phyloP scores from a whole-genome alignment of 2,329 filamentous ascomycete species.

The Nannizziopsis arthrosporioides region DNA sequence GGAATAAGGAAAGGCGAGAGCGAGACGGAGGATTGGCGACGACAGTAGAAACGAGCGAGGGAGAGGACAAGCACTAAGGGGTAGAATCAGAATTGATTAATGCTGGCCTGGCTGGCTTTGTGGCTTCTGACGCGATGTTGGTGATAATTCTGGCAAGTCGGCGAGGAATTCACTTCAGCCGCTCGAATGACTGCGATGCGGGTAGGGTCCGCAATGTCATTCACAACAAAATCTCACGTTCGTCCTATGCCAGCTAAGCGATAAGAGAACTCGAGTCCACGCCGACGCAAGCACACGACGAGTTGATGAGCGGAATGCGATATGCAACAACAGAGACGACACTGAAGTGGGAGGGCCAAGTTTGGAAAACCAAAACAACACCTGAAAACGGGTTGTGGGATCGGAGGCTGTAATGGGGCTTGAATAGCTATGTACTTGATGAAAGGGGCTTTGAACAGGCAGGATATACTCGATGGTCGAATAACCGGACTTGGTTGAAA shows the following conservation, averaged over 20 bases:
- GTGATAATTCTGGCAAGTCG: neutral
- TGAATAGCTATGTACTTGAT: neutral
- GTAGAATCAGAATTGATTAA: neutral
- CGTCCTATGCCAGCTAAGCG: neutral
- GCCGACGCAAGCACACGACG: neutral
- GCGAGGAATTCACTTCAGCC: constrained; percentile 7
- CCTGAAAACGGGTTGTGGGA: neutral
- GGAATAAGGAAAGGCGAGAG: constrained; percentile 18
- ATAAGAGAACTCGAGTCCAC: neutral
- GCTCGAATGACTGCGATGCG: neutral
- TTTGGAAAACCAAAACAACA: constrained; percentile 6
- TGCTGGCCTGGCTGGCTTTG: neutral
- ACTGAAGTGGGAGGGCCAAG: constrained; percentile 6
- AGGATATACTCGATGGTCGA: neutral
- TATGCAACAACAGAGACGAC: neutral
- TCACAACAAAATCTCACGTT: neutral
- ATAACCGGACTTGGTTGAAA: no score
- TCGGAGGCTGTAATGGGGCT: neutral
- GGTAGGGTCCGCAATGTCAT: constrained; percentile 4
- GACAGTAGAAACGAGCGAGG: constrained; percentile 20
- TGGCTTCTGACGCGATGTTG: constrained; percentile 1
- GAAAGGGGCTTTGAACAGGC: neutral
- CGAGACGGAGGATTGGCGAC: constrained; percentile 14
- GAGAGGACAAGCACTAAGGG: neutral
- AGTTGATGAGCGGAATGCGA: constrained; percentile 3